Conservation (phyloP, 345 rosid genomes). For the Euphorbia lathyris region DNA sequence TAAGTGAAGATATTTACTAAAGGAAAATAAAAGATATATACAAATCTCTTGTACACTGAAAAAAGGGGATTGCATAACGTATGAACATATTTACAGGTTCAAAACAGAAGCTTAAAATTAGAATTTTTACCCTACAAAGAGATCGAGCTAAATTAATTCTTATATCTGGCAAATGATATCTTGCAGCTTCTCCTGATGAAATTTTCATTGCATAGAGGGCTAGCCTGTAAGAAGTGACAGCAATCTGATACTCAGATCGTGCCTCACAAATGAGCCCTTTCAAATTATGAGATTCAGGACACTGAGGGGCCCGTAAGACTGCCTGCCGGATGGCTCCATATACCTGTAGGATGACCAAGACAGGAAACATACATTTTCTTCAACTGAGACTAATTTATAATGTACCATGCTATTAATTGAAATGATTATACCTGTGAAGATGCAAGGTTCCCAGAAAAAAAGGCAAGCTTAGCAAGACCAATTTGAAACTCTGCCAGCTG, state of each 20-base stretch:
- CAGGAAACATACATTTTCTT: background rate
- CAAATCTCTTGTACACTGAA: background rate
- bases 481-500: conserved; percentile 93
- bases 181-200: conserved; percentile 32
- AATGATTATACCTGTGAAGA: conserved; percentile 69
- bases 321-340: conserved; percentile 87
- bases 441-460: conserved; percentile 55
- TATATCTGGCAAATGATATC: conserved; percentile 53
- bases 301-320: conserved; percentile 71
- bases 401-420: background rate
- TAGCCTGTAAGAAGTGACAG: conserved; percentile 61
- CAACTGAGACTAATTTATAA: background rate
- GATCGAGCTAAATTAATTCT: conserved; percentile 77
- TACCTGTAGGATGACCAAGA: conserved; percentile 43
- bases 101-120: background rate
- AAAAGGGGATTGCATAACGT: conserved; percentile 1
- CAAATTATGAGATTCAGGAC: conserved; percentile 82
- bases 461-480: conserved; percentile 85
- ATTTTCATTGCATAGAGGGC: conserved; percentile 50
- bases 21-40: conserved; percentile 6
- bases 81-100: conserved; percentile 1
- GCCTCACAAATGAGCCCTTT: conserved; percentile 85
- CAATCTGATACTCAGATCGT: conserved; percentile 54
- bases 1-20: conserved; percentile 17
- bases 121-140: conserved; percentile 58